These are phyloP conservation scores for Paraphoma sp. DNA, from an alignment of 2,329 filamentous ascomycete genomes.

Conservation along the genomic window DNA sequence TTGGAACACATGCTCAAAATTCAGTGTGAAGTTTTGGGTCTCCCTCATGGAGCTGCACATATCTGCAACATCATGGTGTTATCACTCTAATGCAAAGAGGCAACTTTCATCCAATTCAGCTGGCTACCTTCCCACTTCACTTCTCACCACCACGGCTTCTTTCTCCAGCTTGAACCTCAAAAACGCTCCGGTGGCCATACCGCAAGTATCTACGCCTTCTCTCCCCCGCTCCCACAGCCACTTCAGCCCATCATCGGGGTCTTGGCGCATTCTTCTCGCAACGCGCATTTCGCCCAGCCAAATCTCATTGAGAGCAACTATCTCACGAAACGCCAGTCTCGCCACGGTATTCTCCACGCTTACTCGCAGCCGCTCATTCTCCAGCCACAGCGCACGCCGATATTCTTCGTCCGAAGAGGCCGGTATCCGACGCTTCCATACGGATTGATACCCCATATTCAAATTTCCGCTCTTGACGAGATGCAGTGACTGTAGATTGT, in stretches of 20 bases:
- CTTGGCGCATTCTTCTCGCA: conserved; percentile 8
- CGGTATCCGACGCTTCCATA: conserved; percentile 20
- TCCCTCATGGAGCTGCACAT: too few relatives aligned
- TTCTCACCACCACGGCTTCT: conserved; percentile 13
- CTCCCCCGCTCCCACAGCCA: conserved; percentile 24
- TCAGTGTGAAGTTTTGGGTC: too few relatives aligned
- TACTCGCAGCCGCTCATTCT: conserved; percentile 18
- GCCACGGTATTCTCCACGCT: conserved; percentile 21
- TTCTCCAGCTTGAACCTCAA: conserved; percentile 15
- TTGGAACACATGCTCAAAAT: too few relatives aligned
- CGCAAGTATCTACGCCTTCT: conserved; percentile 6
- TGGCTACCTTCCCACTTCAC: conserved; percentile 13
- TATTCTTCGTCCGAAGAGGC: conserved; percentile 13
- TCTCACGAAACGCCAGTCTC: conserved; percentile 14
- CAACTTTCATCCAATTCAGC: too few relatives aligned
- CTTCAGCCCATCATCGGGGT: background rate
- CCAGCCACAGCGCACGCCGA: conserved; percentile 15
- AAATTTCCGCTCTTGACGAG: conserved; percentile 19
- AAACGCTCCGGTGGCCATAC: background rate
- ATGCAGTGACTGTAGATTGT: conserved; percentile 8
- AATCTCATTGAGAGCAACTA: conserved; percentile 12
- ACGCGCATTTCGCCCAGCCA: conserved; percentile 25
- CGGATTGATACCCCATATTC: conserved; percentile 20
- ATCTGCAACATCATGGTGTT: too few relatives aligned
- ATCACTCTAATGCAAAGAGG: too few relatives aligned